phyloP scores from a whole-genome alignment of 2,329 filamentous ascomycete species.

The Cladosporium sp. region DNA sequence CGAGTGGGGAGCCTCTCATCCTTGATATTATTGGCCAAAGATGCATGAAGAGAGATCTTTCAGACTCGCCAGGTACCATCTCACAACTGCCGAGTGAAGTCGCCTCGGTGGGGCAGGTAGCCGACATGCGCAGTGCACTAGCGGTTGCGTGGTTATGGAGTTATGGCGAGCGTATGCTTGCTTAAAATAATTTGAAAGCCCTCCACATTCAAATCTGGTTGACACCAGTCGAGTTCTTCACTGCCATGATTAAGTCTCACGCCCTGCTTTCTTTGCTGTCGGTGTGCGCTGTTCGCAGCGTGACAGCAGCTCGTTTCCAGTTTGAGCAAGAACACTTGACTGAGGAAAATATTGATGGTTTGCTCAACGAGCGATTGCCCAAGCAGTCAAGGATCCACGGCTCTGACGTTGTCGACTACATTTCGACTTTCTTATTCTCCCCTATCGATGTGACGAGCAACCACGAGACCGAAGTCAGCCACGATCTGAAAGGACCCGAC shows the following conservation, averaged over 20 bases:
- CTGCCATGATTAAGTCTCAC: neutral
- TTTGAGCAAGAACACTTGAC: neutral
- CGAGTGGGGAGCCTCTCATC: too few relatives aligned
- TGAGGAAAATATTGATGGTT: neutral
- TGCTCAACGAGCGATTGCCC: neutral
- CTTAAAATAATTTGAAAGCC: too few relatives aligned
- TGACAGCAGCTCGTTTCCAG: neutral
- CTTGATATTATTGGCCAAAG: too few relatives aligned
- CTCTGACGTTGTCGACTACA: neutral
- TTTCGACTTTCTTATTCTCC: neutral
- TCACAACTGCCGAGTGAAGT: too few relatives aligned
- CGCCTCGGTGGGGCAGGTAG: too few relatives aligned
- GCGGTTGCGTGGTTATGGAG: too few relatives aligned
- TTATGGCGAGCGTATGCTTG: too few relatives aligned
- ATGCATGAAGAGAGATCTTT: too few relatives aligned
- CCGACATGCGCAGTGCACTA: too few relatives aligned
- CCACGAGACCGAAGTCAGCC: neutral
- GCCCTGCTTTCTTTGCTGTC: neutral
- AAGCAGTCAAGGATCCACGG: neutral
- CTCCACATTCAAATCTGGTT: too few relatives aligned
- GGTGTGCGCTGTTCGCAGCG: neutral
- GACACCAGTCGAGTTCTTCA: neutral
- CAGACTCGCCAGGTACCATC: too few relatives aligned
- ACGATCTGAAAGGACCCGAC: constrained; percentile 9
- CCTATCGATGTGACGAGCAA: neutral